A percentile compares a stretch with the other conserved stretches of the same genome.
These are phyloP conservation scores for Phanerochaete carnosa DNA, from an alignment of 768 basidiomycete species.

Conservation along the genomic window DNA sequence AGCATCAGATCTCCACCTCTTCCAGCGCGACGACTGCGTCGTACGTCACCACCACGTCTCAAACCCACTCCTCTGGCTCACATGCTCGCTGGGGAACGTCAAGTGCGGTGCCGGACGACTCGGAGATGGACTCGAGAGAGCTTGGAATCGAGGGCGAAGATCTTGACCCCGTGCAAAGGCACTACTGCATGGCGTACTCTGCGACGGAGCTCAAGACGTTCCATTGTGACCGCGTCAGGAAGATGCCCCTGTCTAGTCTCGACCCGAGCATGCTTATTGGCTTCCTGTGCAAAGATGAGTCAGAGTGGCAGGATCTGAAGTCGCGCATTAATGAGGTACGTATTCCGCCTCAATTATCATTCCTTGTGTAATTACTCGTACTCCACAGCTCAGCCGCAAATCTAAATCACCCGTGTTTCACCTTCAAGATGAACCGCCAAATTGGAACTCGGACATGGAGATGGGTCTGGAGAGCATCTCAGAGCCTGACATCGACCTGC, in stretches of 20 bases:
- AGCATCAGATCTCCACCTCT: slow-evolving; percentile 54
- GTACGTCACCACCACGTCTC: slow-evolving; percentile 11
- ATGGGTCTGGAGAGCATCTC: slow-evolving; percentile 84
- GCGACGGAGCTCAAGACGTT: slow-evolving; percentile 78
- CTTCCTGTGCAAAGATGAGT: slow-evolving; percentile 80
- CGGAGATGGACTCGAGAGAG: slow-evolving; percentile 37
- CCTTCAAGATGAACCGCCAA: slow-evolving; percentile 83
- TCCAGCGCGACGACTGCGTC: slow-evolving; percentile 21
- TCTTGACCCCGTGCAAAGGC: slow-evolving; percentile 48
- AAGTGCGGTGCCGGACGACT: slow-evolving; percentile 19
- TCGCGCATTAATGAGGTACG: slow-evolving; percentile 69
- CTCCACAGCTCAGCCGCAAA: slow-evolving; percentile 36
- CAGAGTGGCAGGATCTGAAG: slow-evolving; percentile 83
- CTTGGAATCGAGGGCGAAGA: slow-evolving; percentile 30
- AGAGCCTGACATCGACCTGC: slow-evolving; percentile 67
- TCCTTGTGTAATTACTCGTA: not conserved
- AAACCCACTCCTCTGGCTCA: slow-evolving; percentile 16
- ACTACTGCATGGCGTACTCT: slow-evolving; percentile 73
- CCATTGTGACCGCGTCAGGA: slow-evolving; percentile 94
- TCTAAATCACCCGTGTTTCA: slow-evolving; percentile 70
- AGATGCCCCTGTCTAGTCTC: slow-evolving; percentile 87
- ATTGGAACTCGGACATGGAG: slow-evolving; percentile 75
- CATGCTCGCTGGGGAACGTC: slow-evolving; percentile 31
- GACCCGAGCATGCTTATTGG: slow-evolving; percentile 98
- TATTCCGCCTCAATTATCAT: slow-evolving; percentile 9